Evolutionary conservation across 2,329 filamentous ascomycete species (phyloP).

Genomic region (Paecilomyces sp.): DNA sequence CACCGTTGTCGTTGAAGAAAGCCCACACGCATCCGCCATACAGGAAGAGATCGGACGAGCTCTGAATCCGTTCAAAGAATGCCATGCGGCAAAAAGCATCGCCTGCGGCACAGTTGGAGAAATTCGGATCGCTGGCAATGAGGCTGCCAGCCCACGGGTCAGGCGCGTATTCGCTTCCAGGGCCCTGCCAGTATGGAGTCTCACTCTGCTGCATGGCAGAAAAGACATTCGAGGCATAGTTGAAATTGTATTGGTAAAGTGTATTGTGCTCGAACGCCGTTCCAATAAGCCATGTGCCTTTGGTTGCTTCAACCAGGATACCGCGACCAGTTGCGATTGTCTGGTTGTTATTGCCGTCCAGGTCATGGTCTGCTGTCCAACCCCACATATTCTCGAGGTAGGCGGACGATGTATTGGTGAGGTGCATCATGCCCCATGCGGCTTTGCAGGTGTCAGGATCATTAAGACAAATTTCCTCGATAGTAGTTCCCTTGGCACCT

Average conservation of each 20-base stretch:
- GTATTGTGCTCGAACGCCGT: constrained; percentile 48
- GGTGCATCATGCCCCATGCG: constrained; percentile 45
- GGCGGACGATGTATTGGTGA: constrained; percentile 39
- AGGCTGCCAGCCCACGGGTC: constrained; percentile 17
- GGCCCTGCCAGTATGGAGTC: constrained; percentile 43
- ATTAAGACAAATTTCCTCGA: constrained; percentile 31
- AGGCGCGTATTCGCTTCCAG: constrained; percentile 22
- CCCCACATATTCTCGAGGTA: constrained; percentile 51
- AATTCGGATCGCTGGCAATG: constrained; percentile 17
- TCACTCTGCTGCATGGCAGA: constrained; percentile 42
- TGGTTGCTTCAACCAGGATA: constrained; percentile 39
- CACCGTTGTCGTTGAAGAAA: constrained; percentile 30
- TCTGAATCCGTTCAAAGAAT: constrained; percentile 20
- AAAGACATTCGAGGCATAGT: constrained; percentile 44
- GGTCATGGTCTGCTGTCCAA: constrained; percentile 44
- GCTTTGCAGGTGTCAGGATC: constrained; percentile 40
- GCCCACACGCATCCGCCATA: constrained; percentile 34
- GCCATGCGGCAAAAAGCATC: constrained; percentile 31
- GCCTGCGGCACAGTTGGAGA: constrained; percentile 17
- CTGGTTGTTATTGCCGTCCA: constrained; percentile 30
- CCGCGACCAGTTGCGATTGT: constrained; percentile 38
- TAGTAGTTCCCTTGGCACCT: constrained; percentile 36
- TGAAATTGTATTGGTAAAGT: constrained; percentile 49
- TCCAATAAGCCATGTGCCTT: constrained; percentile 48
- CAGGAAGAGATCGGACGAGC: constrained; percentile 25